phyloP scores from a whole-genome alignment of 371 early-diverging fungal species.

The Rhizopus arrhizus region DNA sequence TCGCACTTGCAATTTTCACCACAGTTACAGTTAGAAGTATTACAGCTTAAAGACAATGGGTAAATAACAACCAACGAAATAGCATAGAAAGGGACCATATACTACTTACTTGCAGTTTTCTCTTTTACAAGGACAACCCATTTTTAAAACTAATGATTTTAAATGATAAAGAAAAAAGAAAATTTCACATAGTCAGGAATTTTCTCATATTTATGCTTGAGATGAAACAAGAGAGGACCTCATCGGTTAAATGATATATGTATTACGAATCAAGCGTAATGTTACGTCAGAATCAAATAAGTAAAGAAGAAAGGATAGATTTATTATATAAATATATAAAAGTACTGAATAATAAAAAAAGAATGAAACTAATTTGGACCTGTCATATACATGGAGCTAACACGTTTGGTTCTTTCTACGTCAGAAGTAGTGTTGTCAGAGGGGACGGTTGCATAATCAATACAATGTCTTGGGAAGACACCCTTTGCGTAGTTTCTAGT shows the following conservation, averaged over 20 bases:
- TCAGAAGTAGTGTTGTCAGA: slow-evolving; percentile 5
- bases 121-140: slow-evolving; percentile 32
- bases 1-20: slow-evolving; percentile 21
- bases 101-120: background rate
- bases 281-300: too few species aligned
- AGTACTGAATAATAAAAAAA: too few species aligned
- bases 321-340: too few species aligned
- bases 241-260: slow-evolving; percentile 11
- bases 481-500: slow-evolving; percentile 52
- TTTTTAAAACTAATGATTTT: slow-evolving; percentile 4
- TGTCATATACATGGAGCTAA: slow-evolving; percentile 34
- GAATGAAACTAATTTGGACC: background rate
- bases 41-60: slow-evolving; percentile 4
- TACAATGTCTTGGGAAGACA: slow-evolving; percentile 61
- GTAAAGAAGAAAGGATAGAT: too few species aligned
- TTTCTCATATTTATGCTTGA: background rate
- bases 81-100: background rate
- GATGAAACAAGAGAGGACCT: slow-evolving; percentile 15
- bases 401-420: slow-evolving; percentile 27
- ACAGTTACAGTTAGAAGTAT: slow-evolving; percentile 20
- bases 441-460: slow-evolving; percentile 29
- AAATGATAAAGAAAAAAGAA: slow-evolving; percentile 9
- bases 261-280: too few species aligned
- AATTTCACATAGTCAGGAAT: background rate
- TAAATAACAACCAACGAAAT: slow-evolving; percentile 12